Base-by-base conservation (phyloP, 2,329 filamentous ascomycete species). In the Epichloe gansuensis region DNA sequence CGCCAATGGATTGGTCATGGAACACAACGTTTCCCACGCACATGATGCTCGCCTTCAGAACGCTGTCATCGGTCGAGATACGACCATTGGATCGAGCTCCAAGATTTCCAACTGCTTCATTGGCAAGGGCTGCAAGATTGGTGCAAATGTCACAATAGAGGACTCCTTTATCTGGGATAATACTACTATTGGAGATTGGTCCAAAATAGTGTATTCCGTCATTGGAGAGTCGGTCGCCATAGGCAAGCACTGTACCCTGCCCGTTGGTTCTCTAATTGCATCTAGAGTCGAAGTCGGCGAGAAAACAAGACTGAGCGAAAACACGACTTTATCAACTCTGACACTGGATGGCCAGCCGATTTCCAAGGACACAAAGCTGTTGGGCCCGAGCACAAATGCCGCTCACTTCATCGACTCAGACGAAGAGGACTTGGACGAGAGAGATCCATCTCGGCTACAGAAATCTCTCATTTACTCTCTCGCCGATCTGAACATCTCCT, bases 131-230 rank as follows among this genome's bases (percentile, higher is more conserved):
- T 97, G 91, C 69, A 83, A 82, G 58, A 93, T 98, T 59, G 93
- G 93, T 6, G 84, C 81, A 59, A 88, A 93, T 58, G 91, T 93
- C 31, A 78, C 75, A 39, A 81, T 98, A 55, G 78, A 86, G 47
- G 78, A 88, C 59, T 85, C 88, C 23, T 91, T 89, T 61, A 81
- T 98, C 57, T 97, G 91, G 91, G 88, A 96, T 60, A 80, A 90
- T 60, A 82, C 82, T 0, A 78, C 78, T 5, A 81, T 98, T 59
- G 86, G 82, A 1, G 88, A 96, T 62, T 83, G 83, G 21, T 76
- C 85, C 15, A 77, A 77, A 25, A 73, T 98, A 47, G 75, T 78
- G 8, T 78, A 82, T 58, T 84, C 89, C 2, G 81, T 98, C 43
- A 72, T 98, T 51, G 93, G 87, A 4, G 82, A 84, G 60, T 80